These are phyloP conservation scores for Marasmius sp. DNA, from an alignment of 1,284 basidiomycete genomes.

Conservation along the genomic window DNA sequence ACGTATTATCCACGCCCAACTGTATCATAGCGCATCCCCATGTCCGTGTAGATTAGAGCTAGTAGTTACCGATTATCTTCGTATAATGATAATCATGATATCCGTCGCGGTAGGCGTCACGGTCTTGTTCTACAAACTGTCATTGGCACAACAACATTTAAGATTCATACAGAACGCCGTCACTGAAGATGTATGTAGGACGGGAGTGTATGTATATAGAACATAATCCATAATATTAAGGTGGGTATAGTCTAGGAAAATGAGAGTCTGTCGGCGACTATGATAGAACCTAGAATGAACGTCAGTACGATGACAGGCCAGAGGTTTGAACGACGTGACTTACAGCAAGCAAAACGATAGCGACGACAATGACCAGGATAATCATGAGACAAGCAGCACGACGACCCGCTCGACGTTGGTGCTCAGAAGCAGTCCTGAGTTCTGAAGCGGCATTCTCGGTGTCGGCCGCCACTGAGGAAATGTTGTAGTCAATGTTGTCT, in stretches of 20 bases:
- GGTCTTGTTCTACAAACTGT: no score
- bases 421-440: conserved; percentile 87
- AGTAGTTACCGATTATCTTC: neutral
- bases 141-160: no score
- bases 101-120: no score
- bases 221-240: neutral
- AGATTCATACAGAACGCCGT: no score
- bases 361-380: conserved; percentile 83
- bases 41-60: neutral
- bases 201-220: neutral
- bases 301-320: neutral
- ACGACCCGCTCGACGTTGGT: conserved; percentile 92
- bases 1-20: neutral
- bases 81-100: neutral
- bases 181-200: no score
- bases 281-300: neutral
- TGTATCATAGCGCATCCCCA: neutral
- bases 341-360: conserved; percentile 91
- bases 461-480: conserved; percentile 84
- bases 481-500: conserved; percentile 98
- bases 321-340: conserved; percentile 31
- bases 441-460: conserved; percentile 87
- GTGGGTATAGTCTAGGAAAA: neutral
- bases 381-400: conserved; percentile 90
- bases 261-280: neutral